Evolutionary conservation across 2,329 filamentous ascomycete genomes (phyloP), one percentile per base, ranked within the genome.

Genomic region (Xylaria sp.): DNA sequence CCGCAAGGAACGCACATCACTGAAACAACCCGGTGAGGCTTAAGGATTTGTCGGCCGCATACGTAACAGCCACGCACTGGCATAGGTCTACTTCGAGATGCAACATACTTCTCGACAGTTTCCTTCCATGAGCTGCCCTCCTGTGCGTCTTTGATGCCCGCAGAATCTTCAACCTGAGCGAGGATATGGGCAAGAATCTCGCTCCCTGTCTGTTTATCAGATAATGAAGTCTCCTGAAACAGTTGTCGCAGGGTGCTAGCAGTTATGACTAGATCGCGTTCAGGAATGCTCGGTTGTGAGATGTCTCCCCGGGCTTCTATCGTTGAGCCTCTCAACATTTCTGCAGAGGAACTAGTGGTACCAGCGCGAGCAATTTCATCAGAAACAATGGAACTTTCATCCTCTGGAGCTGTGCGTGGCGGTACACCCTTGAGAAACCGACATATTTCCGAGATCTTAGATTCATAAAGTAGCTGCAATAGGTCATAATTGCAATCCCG

Each of bases 1-100:
- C 63, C 67, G 29, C 67, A 69, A 16, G 58, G 59, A 9, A 40
- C 10, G 8, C 67, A 69, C 67, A 69, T 66, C 1, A 59, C 60
- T 18, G 63, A 57, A 4, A 69, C 35, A 12, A 37, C 55, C 9
- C 16, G 40, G 59, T 66, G 59, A 27, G 29, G 47, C 29, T 42
- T 59, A 12, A 40, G 40, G 27, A 60, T 48, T 25, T 53, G 32
- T 29, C 50, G 48, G 35, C 58, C 44, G n/a, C 67, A 69, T 62
- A 69, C 66, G 37, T 66, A 69, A 50, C 67, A 69, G 23, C 51
- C 35, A 8, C 48, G 59, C 1, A 23, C n/a, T 10, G 27, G 6
- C 13, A 1, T 42, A 23, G 40, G 8, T 25, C 27, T 27, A 1
- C 23, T 23, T 13, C 29, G 63, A 21, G 63, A 51, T 27, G 13